Evolutionary conservation across 768 basidiomycete species (phyloP).

Genomic region (Pleurotus pulmonarius): DNA sequence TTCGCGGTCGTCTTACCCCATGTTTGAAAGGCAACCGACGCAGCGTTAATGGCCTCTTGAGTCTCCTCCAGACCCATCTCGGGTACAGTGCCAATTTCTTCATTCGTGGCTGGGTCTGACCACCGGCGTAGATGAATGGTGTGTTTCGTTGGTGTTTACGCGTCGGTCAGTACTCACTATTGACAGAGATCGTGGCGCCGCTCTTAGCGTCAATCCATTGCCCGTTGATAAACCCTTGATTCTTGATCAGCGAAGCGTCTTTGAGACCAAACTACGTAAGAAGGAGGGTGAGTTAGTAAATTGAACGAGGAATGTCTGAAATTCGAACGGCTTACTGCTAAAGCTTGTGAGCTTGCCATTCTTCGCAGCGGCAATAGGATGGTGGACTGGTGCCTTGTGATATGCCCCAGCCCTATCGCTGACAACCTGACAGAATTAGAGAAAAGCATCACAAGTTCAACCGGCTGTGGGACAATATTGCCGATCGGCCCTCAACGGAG

Average conservation of each 20-base stretch:
- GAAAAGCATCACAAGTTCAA: background rate
- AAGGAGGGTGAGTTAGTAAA: background rate
- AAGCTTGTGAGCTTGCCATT: constrained; percentile 58
- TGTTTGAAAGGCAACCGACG: constrained; percentile 71
- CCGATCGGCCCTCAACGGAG: no score
- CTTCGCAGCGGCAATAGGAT: constrained; percentile 18
- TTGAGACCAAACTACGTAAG: constrained; percentile 65
- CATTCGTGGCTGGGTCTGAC: constrained; percentile 83
- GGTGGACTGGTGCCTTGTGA: background rate
- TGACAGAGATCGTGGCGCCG: constrained; percentile 69
- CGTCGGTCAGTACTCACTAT: constrained; percentile 48
- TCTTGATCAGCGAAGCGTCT: constrained; percentile 71
- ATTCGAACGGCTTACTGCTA: constrained; percentile 5
- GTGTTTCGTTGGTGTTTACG: background rate
- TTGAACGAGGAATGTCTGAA: background rate
- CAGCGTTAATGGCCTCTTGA: constrained; percentile 79
- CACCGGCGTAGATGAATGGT: background rate
- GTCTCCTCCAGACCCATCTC: constrained; percentile 89
- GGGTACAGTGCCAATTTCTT: constrained; percentile 80
- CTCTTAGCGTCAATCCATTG: constrained; percentile 82
- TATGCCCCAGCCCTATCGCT: background rate
- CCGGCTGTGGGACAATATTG: no score
- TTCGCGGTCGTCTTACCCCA: constrained; percentile 91
- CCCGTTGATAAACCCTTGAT: constrained; percentile 77
- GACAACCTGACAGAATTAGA: constrained; percentile 1